Evolutionary conservation across 169 alveolate species (phyloP).

Genomic region (Haemoproteus tartakovskyi): DNA sequence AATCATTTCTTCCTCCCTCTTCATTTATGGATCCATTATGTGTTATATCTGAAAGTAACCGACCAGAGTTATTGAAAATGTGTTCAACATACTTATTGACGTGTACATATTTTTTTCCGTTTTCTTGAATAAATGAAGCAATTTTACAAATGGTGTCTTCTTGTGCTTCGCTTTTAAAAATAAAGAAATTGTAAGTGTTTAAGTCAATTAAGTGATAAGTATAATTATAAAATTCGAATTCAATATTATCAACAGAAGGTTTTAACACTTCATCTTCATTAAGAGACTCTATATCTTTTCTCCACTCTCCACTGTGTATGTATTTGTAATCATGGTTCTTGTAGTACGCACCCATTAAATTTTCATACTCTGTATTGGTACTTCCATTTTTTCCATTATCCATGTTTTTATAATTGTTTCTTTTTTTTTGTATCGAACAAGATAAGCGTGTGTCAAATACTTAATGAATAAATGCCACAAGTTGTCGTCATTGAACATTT

Average conservation of each 20-base stretch:
- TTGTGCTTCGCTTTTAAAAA: slow-evolving; percentile 25
- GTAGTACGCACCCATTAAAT: slow-evolving; percentile 3
- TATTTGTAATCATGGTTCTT: slow-evolving; percentile 35
- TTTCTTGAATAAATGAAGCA: slow-evolving; percentile 32
- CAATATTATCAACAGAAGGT: slow-evolving; percentile 46
- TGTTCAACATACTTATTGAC: slow-evolving; percentile 16
- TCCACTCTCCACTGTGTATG: slow-evolving; percentile 58
- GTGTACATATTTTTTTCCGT: slow-evolving; percentile 55
- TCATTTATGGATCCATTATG: not conserved
- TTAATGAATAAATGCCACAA: slow-evolving; percentile 32
- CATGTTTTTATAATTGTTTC: not conserved
- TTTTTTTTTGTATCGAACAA: slow-evolving; percentile 36
- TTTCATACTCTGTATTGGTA: not conserved
- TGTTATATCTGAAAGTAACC: slow-evolving; percentile 20
- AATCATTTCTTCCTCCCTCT: not conserved
- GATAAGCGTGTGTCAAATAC: slow-evolving; percentile 25
- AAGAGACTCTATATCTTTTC: slow-evolving; percentile 21
- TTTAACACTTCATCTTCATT: slow-evolving; percentile 36
- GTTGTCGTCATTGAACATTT: slow-evolving; percentile 43
- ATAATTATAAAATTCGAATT: slow-evolving; percentile 60
- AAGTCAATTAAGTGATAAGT: slow-evolving; percentile 40
- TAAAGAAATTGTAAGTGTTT: slow-evolving; percentile 27
- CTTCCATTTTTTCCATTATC: not conserved
- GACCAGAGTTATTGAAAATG: slow-evolving; percentile 30
- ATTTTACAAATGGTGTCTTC: slow-evolving; percentile 49